A percentile compares a stretch with the other conserved stretches of the same genome.
Evolutionary conservation across 2,329 filamentous ascomycete genomes (phyloP).

Genomic region (Corniculantispora saksenae): DNA sequence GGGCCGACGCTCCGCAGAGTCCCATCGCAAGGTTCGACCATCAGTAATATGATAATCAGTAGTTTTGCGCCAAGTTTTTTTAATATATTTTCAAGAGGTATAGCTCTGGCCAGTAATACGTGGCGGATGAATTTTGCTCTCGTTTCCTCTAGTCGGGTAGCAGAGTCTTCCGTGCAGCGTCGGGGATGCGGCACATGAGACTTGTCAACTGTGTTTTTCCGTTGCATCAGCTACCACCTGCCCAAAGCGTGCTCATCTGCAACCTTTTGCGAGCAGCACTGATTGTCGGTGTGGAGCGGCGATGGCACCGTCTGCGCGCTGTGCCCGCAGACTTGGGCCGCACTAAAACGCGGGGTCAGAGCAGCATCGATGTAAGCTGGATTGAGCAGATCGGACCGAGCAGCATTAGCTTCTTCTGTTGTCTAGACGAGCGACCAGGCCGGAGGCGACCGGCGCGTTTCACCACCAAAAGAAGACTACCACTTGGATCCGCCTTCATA

Average conservation of each 20-base stretch:
- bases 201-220: not conserved
- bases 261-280: not conserved
- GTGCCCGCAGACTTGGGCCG: not conserved
- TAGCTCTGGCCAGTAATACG: not conserved
- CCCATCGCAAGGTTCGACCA: not conserved
- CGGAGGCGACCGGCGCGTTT: not conserved
- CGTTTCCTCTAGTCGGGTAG: not conserved
- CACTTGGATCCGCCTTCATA: not conserved
- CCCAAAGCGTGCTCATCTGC: not conserved
- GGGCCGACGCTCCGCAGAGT: not conserved
- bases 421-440: not conserved
- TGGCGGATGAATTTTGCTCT: not conserved
- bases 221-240: constrained; percentile 14
- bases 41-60: not conserved
- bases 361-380: not conserved
- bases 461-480: not conserved
- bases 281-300: constrained; percentile 3
- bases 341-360: constrained; percentile 14
- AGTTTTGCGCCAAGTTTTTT: not conserved
- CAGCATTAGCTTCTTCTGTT: not conserved
- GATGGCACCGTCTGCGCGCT: not conserved
- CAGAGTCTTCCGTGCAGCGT: not conserved
- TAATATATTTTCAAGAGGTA: not conserved
- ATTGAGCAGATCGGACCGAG: not conserved
- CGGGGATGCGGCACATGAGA: not conserved